Conservation (phyloP, 169 alveolate genomes). For the Plasmodium relictum region DNA sequence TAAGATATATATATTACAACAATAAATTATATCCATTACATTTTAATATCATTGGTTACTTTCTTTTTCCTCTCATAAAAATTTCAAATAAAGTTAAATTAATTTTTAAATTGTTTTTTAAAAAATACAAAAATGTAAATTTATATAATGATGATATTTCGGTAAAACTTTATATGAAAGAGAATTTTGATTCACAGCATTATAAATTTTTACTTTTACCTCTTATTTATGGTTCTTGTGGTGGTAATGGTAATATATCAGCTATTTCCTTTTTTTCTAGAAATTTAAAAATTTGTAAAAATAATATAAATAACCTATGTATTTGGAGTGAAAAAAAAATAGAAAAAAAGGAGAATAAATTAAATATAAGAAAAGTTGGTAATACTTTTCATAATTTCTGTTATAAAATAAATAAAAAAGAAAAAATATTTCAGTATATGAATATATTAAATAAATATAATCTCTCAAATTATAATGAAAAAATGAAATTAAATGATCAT, state of each 20-base stretch:
- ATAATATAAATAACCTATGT: constrained; percentile 5
- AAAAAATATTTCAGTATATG: background rate
- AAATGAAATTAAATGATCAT: too few relatives aligned
- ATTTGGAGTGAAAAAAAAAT: constrained; percentile 20
- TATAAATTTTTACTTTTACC: constrained; percentile 41
- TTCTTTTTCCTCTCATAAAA: constrained; percentile 41
- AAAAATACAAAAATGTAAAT: constrained; percentile 14
- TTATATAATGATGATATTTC: constrained; percentile 29
- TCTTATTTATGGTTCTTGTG: constrained; percentile 64
- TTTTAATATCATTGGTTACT: constrained; percentile 18
- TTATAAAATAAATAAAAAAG: background rate
- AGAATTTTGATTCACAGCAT: constrained; percentile 40
- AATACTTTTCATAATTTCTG: background rate
- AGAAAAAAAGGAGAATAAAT: background rate
- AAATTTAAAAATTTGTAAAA: constrained; percentile 28
- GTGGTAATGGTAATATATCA: constrained; percentile 31
- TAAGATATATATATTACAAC: constrained; percentile 14
- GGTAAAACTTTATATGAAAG: constrained; percentile 39
- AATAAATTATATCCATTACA: constrained; percentile 22
- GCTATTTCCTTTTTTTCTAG: constrained; percentile 64
- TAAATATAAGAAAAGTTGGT: background rate
- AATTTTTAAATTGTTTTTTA: constrained; percentile 28
- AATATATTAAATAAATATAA: background rate
- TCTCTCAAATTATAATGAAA: too few relatives aligned
- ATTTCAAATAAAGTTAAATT: constrained; percentile 41